A percentile compares a stretch with the other conserved stretches of the same genome.
phyloP scores from a whole-genome alignment of 345 rosid species.

The Dovyalis caffra region DNA sequence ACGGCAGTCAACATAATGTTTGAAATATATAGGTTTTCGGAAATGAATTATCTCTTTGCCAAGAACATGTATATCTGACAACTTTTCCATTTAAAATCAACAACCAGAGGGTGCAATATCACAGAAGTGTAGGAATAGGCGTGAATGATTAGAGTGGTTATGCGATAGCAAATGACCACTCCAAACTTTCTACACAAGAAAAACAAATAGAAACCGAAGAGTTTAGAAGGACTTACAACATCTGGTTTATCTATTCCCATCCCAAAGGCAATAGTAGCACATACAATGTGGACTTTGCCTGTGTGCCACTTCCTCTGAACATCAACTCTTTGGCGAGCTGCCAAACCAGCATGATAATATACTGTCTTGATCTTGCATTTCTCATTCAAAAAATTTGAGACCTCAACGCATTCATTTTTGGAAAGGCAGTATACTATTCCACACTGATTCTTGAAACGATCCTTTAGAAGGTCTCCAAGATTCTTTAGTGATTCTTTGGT shows the following conservation, averaged over 20 bases:
- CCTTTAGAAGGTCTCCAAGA: constrained; percentile 65
- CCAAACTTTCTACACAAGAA: background rate
- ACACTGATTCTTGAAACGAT: constrained; percentile 66
- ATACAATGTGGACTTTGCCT: constrained; percentile 76
- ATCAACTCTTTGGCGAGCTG: constrained; percentile 64
- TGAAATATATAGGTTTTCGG: no score
- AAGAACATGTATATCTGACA: background rate
- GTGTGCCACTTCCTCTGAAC: constrained; percentile 84
- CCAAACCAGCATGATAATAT: constrained; percentile 80
- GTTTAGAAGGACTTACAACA: constrained; percentile 49
- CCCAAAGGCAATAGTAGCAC: constrained; percentile 94
- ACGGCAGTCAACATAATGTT: no score
- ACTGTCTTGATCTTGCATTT: constrained; percentile 73
- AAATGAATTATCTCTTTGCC: no score
- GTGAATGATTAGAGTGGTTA: background rate
- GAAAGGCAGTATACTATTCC: constrained; percentile 89
- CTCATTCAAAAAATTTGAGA: constrained; percentile 64
- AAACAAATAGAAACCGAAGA: background rate
- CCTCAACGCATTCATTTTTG: constrained; percentile 78
- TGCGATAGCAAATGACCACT: background rate
- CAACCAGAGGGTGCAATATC: background rate
- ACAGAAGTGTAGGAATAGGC: background rate
- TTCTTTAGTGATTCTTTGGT: constrained; percentile 76
- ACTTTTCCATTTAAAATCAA: background rate
- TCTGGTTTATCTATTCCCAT: constrained; percentile 98